phyloP scores from a whole-genome alignment of 805 yeast species.

The Candida orba region DNA sequence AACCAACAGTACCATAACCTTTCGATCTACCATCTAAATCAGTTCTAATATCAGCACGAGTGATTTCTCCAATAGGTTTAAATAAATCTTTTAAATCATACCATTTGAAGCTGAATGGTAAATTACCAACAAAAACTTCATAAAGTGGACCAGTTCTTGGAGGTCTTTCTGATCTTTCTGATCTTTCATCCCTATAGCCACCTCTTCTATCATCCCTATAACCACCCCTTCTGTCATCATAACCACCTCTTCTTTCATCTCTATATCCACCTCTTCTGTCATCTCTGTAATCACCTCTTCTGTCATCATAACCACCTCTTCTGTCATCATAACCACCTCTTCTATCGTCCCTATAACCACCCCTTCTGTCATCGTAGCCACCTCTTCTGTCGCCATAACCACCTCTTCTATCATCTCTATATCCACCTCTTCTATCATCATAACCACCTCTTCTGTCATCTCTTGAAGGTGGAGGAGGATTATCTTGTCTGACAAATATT shows the following conservation, averaged over 20 bases:
- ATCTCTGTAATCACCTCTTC: slow-evolving; percentile 8
- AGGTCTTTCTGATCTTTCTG: slow-evolving; percentile 13
- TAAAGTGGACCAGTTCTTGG: slow-evolving; percentile 22
- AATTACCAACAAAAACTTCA: slow-evolving; percentile 72
- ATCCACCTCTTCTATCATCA: slow-evolving; percentile 7
- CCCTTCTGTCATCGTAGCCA: slow-evolving; percentile 9
- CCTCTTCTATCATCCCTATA: slow-evolving; percentile 13
- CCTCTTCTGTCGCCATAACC: slow-evolving; percentile 6
- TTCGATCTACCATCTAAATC: slow-evolving; percentile 68
- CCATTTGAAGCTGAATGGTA: slow-evolving; percentile 81
- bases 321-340: slow-evolving; percentile 8
- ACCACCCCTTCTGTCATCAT: slow-evolving; percentile 10
- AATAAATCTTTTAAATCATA: slow-evolving; percentile 80
- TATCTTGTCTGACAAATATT: slow-evolving; percentile 85
- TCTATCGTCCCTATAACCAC: slow-evolving; percentile 12
- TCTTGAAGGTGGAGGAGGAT: slow-evolving; percentile 59
- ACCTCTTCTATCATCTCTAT: slow-evolving; percentile 3
- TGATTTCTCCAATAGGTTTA: slow-evolving; percentile 68
- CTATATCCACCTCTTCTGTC: slow-evolving; percentile 12
- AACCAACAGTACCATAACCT: slow-evolving; percentile 82
- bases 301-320: slow-evolving; percentile 9
- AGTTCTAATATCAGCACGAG: slow-evolving; percentile 70
- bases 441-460: slow-evolving; percentile 10
- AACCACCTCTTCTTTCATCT: slow-evolving; percentile 2
- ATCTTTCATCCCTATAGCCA: slow-evolving; percentile 5